These are phyloP conservation scores for Camellia japonica DNA, from an alignment of 148 eudicot species.

Conservation along the genomic window DNA sequence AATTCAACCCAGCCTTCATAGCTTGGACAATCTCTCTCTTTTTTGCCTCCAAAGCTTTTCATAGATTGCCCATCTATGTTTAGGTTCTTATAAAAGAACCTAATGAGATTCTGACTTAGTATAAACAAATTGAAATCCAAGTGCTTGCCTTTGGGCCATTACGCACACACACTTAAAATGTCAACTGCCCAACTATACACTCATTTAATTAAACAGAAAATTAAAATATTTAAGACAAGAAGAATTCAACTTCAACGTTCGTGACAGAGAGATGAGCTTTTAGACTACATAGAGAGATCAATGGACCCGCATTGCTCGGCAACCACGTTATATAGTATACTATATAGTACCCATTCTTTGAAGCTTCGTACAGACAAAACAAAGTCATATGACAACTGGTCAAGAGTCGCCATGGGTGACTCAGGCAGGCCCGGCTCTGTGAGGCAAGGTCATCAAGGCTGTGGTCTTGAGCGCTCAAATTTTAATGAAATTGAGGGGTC, in stretches of 20 bases:
- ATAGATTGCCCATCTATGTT: not conserved
- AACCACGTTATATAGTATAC: slow-evolving; percentile 7
- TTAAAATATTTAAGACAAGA: slow-evolving; percentile 16
- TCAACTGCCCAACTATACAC: slow-evolving; percentile 35
- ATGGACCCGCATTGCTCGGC: slow-evolving; percentile 16
- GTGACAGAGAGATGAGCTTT: slow-evolving; percentile 24
- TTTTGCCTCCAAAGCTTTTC: not conserved
- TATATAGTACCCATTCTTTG: slow-evolving; percentile 18
- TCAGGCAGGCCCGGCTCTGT: not conserved
- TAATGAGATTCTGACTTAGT: slow-evolving; percentile 21
- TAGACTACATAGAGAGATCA: slow-evolving; percentile 20
- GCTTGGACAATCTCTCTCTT: not conserved
- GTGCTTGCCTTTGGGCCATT: slow-evolving; percentile 27
- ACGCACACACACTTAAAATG: slow-evolving; percentile 30
- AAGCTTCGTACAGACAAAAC: slow-evolving; percentile 32
- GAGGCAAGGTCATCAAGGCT: no score
- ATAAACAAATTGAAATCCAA: slow-evolving; percentile 25
- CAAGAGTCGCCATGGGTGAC: slow-evolving; percentile 23
- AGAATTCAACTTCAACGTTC: slow-evolving; percentile 42
- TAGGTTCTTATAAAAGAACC: slow-evolving; percentile 20
- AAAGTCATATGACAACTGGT: slow-evolving; percentile 27
- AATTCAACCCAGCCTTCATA: slow-evolving; percentile 33
- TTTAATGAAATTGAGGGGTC: no score
- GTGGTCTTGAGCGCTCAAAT: no score
- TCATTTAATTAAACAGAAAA: not conserved